Evolutionary conservation across 2,329 filamentous ascomycete species (phyloP).

Genomic region (Cladosporium cucumerinum): DNA sequence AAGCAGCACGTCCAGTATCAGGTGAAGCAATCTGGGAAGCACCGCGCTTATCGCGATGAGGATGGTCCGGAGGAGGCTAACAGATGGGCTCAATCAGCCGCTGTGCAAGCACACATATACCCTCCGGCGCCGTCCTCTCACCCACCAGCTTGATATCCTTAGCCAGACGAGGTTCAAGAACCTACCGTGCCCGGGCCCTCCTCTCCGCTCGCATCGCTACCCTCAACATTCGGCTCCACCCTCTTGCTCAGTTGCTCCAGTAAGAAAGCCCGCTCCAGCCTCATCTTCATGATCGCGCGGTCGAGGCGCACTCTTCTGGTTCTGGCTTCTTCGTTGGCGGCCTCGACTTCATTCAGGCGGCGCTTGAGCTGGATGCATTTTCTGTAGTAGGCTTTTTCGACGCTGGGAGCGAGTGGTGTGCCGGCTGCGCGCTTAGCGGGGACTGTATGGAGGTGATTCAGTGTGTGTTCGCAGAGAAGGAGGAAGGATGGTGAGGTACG

Average conservation of each 20-base stretch:
- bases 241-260: conserved; percentile 48
- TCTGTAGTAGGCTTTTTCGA: conserved; percentile 91
- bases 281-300: conserved; percentile 85
- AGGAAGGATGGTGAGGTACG: background rate
- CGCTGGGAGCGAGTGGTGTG: conserved; percentile 71
- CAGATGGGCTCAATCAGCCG: background rate
- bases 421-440: conserved; percentile 21
- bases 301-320: conserved; percentile 75
- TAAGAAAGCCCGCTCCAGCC: conserved; percentile 70
- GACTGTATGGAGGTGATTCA: conserved; percentile 10
- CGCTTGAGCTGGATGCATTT: conserved; percentile 96
- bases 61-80: conserved; percentile 30
- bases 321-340: conserved; percentile 80
- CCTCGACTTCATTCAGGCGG: conserved; percentile 86
- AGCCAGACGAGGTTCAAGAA: background rate
- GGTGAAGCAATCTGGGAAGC: conserved; percentile 16
- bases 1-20: background rate
- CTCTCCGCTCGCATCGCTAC: conserved; percentile 34
- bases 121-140: background rate
- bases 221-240: conserved; percentile 48
- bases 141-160: background rate
- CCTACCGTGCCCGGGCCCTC: conserved; percentile 29
- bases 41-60: conserved; percentile 32
- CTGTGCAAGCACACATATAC: background rate
- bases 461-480: background rate